A percentile compares a stretch with the other conserved stretches of the same genome.
These are phyloP conservation scores for Lasiodiplodia sp. DNA, from an alignment of 2,329 filamentous ascomycete species.

Conservation along the genomic window DNA sequence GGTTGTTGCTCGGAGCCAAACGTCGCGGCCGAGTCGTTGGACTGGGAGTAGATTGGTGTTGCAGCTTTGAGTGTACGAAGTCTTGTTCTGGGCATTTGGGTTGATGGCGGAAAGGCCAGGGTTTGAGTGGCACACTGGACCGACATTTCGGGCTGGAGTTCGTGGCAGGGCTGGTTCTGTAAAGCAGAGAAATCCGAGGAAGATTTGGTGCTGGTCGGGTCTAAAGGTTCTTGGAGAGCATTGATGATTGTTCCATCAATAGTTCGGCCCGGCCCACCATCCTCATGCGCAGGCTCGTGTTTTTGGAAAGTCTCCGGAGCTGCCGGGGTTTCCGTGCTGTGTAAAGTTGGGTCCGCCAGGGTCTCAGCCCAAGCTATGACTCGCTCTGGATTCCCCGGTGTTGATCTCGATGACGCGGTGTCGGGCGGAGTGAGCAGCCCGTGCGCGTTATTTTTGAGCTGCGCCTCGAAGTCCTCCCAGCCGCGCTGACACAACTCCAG, in stretches of 20 bases:
- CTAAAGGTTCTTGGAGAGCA: background rate
- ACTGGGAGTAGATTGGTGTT: background rate
- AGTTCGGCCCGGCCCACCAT: background rate
- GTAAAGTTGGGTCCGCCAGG: background rate
- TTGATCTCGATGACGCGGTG: background rate
- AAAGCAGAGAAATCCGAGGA: background rate
- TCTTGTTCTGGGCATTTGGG: background rate
- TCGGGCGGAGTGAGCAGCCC: slow-evolving; percentile 1
- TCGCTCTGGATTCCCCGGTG: slow-evolving; percentile 9
- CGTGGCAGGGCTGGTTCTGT: background rate
- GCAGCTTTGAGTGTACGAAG: background rate
- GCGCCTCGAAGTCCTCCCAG: background rate
- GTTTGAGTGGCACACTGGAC: background rate
- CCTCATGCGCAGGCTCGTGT: slow-evolving; percentile 9
- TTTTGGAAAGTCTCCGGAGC: slow-evolving; percentile 5
- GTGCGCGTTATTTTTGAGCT: background rate
- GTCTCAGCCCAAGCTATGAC: slow-evolving; percentile 19
- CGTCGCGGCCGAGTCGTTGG: background rate
- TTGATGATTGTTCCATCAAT: background rate
- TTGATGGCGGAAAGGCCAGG: background rate
- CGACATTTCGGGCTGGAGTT: background rate
- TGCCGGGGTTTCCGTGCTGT: background rate
- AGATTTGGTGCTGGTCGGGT: background rate
- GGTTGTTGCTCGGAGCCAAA: slow-evolving; percentile 6
- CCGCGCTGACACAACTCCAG: slow-evolving; percentile 1